Conservation (phyloP, 1,284 basidiomycete genomes). For the Chalciporus sp. region DNA sequence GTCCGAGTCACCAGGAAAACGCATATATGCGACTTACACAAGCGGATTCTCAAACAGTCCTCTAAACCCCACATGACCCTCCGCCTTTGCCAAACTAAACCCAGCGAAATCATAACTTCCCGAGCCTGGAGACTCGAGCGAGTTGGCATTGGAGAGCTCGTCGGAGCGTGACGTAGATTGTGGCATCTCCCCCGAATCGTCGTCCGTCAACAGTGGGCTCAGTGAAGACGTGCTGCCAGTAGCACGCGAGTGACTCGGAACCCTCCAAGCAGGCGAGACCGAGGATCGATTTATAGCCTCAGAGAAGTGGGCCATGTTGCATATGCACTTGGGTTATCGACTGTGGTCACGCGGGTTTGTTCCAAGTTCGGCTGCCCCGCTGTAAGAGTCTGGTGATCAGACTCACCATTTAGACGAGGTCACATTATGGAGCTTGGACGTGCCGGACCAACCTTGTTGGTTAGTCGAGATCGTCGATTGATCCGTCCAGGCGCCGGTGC, state of each 20-base stretch:
- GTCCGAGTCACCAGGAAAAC: no score
- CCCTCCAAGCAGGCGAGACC: not conserved
- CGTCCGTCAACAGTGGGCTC: slow-evolving; percentile 9
- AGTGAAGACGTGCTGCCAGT: slow-evolving; percentile 17
- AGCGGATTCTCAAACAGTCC: slow-evolving; percentile 33
- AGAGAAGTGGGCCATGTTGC: not conserved
- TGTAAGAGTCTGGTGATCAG: not conserved
- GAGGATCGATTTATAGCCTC: slow-evolving; percentile 22
- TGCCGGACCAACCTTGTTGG: no score
- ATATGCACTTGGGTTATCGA: not conserved
- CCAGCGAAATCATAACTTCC: slow-evolving; percentile 1
- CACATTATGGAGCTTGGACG: not conserved
- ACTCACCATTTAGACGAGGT: no score
- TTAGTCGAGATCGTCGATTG: no score
- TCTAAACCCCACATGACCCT: slow-evolving; percentile 28
- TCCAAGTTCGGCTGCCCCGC: not conserved
- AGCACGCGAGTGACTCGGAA: not conserved
- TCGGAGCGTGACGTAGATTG: not conserved
- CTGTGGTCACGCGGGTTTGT: not conserved
- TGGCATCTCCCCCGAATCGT: slow-evolving; percentile 11
- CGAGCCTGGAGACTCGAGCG: not conserved
- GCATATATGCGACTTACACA: slow-evolving; percentile 22
- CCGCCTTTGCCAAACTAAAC: slow-evolving; percentile 17
- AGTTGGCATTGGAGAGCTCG: not conserved
- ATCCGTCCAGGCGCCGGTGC: no score